Conservation (phyloP, 73 alveolate genomes). For the Diophrys appendiculata region DNA sequence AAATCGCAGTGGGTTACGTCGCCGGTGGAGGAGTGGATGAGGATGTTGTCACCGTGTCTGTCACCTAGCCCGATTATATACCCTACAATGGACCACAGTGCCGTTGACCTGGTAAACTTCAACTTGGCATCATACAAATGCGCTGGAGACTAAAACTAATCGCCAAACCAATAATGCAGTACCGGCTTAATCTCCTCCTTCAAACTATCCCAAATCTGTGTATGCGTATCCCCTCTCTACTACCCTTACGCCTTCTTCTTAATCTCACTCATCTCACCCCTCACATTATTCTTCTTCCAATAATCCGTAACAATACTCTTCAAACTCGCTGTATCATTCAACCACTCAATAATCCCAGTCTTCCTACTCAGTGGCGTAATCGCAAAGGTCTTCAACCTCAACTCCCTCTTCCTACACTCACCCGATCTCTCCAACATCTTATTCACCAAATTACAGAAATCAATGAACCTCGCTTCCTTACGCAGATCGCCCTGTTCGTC, state of each 20-base stretch:
- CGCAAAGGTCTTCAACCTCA: conserved; percentile 57
- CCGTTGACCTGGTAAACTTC: conserved; percentile 85
- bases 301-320: conserved; percentile 53
- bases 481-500: conserved; percentile 75
- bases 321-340: conserved; percentile 68
- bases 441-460: conserved; percentile 55
- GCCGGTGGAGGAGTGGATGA: conserved; percentile 74
- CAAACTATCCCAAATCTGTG: conserved; percentile 62
- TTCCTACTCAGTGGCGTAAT: conserved; percentile 62
- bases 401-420: conserved; percentile 48
- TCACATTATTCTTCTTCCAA: conserved; percentile 50
- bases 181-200: conserved; percentile 74
- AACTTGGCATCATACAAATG: conserved; percentile 83
- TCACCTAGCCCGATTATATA: conserved; percentile 96
- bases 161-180: conserved; percentile 69
- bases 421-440: conserved; percentile 65
- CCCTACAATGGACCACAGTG: conserved; percentile 94
- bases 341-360: conserved; percentile 81
- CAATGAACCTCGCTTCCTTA: conserved; percentile 71
- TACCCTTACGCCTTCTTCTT: conserved; percentile 13
- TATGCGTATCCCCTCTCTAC: conserved; percentile 39
- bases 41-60: conserved; percentile 95
- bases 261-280: conserved; percentile 59
- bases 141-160: conserved; percentile 79
- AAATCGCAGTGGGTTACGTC: conserved; percentile 94